Evolutionary conservation across 495 filamentous ascomycete genomes (phyloP).

Genomic region (Xylaria intraflava): DNA sequence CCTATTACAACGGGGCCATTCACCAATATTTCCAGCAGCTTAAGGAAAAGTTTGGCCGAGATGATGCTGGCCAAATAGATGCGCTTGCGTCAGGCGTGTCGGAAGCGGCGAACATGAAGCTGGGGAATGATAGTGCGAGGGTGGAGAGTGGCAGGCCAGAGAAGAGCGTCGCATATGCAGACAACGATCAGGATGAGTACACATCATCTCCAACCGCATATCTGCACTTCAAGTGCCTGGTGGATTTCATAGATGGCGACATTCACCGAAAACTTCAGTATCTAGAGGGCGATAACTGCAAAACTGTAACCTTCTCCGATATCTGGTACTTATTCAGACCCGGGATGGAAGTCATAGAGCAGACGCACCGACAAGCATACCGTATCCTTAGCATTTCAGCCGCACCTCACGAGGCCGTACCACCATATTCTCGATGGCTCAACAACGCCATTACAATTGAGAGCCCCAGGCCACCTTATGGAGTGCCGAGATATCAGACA

Average conservation of each 20-base stretch:
- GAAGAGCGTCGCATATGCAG: not conserved
- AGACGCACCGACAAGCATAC: not conserved
- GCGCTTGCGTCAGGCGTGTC: not conserved
- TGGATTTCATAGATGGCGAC: not conserved
- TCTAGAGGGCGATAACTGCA: not conserved
- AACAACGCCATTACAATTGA: too few species aligned
- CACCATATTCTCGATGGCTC: too few species aligned
- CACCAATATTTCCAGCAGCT: not conserved
- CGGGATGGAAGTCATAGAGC: not conserved
- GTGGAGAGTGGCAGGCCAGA: not conserved
- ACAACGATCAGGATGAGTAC: too few species aligned
- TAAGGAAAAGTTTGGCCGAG: not conserved
- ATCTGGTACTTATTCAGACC: not conserved
- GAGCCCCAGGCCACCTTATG: not conserved
- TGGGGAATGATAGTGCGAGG: not conserved
- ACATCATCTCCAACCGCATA: too few species aligned
- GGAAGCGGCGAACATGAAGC: not conserved
- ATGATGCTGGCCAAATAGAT: not conserved
- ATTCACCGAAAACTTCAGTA: not conserved
- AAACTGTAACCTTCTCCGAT: not conserved
- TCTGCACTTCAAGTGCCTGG: not conserved
- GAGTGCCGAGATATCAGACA: not conserved
- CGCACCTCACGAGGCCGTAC: too few species aligned
- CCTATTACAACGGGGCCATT: not conserved
- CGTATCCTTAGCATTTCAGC: too few species aligned